Evolutionary conservation across 148 eudicot genomes (phyloP), one percentile per base, ranked within the genome.

Genomic region (Polygonum maritimum): DNA sequence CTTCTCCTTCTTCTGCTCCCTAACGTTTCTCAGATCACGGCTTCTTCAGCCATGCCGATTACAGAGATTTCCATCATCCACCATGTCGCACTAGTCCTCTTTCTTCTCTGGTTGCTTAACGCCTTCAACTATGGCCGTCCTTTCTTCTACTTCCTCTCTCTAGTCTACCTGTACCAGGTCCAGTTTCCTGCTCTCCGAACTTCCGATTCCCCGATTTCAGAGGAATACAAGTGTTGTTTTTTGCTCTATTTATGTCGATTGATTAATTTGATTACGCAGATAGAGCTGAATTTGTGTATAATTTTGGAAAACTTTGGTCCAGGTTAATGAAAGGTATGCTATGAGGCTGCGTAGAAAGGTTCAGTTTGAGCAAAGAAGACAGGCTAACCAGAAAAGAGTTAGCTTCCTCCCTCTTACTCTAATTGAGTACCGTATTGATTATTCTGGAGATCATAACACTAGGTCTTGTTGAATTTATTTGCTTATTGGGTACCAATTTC

Each of bases 381-480:
- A 88, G 33, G 82, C 93, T 71, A 78, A 85, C 84, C 92, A 87
- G 75, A 91, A 86, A 85, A 73, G 98, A 92, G 98, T 95, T 73
- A 48, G 77, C 76, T 33, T 48, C 69, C 71, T 48, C 4, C 58
- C 74, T 26, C 35, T 48, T 2, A 0, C 55, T 36, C 47, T 18
- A 35, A 40, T 11, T 3, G 47, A 13, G 11, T n/a, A 49, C 48
- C 7, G 47, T 65, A 7, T 13, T 26, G 31, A 26, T 26, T 75
- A 52, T 12, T 10, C 62, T 21, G 62, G 33, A 26, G 16, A 57
- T 54, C 1, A 26, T 0, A 1, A 40, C 18, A 10, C 38, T 41
- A 11, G 18, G 51, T 49, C 74, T 67, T 62, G 72, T 65, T 40
- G 18, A 4, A 12, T 35, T 69, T 70, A 33, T 7, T 47, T 39